A percentile compares a stretch with the other conserved stretches of the same genome.
These are phyloP conservation scores for Mucor racemosus DNA, from an alignment of 371 early-diverging fungal species.

Conservation along the genomic window DNA sequence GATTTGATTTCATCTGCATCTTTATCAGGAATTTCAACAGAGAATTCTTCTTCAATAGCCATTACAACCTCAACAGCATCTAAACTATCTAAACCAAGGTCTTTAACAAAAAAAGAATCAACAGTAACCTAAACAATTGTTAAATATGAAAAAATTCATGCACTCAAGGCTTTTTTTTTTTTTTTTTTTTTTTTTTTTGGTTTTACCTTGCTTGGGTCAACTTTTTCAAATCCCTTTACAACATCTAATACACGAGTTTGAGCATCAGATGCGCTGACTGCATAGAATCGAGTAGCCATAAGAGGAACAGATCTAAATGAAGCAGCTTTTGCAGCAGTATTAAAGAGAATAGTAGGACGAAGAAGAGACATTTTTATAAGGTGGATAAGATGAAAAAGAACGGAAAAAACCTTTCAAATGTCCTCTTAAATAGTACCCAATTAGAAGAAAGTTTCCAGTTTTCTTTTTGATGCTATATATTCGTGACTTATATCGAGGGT, in stretches of 20 bases:
- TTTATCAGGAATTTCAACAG: conserved; percentile 95
- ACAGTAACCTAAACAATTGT: conserved; percentile 69
- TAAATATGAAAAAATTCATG: background rate
- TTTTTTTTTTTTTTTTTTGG: background rate
- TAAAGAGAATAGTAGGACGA: conserved; percentile 56
- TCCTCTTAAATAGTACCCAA: background rate
- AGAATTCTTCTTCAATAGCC: conserved; percentile 99
- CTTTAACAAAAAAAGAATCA: conserved; percentile 87
- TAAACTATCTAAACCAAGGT: conserved; percentile 94
- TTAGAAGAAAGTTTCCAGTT: conserved; percentile 2
- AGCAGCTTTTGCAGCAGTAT: conserved; percentile 58
- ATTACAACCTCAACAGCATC: conserved; percentile 98
- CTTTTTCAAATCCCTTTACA: conserved; percentile 93
- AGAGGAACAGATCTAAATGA: conserved; percentile 20
- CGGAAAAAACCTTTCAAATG: background rate
- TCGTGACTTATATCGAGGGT: background rate
- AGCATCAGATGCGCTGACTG: conserved; percentile 64
- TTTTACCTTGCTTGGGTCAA: conserved; percentile 85
- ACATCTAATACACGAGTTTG: conserved; percentile 87
- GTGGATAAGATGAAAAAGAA: background rate
- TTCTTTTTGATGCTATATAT: background rate
- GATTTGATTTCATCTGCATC: conserved; percentile 96
- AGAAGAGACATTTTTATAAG: conserved; percentile 27
- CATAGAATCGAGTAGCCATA: conserved; percentile 61
- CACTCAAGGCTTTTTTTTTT: background rate